Base-by-base conservation (phyloP, 2,329 filamentous ascomycete species). In the Raffaelea deltoideospora region DNA sequence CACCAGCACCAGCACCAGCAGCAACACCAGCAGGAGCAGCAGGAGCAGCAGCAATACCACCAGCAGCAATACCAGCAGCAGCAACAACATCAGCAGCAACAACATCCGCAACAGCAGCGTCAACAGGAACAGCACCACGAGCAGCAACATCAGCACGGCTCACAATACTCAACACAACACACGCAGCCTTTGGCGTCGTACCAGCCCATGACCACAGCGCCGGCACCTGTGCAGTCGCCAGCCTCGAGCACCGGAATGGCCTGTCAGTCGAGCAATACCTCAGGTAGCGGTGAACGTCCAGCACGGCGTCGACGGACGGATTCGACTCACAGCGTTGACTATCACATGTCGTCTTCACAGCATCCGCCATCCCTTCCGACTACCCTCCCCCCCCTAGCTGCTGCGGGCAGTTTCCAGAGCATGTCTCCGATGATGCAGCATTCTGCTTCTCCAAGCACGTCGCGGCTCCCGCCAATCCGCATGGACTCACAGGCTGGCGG, bases 61-160 rank as follows among this genome's bases (percentile, higher is more conserved):
- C 30, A 36, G 4, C 35, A 37, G 19, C 35, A 35, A 5, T 11
- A 23, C 13, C 35, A 30, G 20, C 35, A 37, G 10, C 35, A 33
- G 18, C n/a, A 19, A 10, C 28, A 23, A 13, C 39, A 45, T 19
- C 47, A 51, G 19, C 46, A 50, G 14, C 48, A 49, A 10, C 47
- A 48, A 21, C 43, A 47, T 7, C 46, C 48, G 22, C 51, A 50
- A 20, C 47, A 42, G 9, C 52, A 33, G 10, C 19, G 14, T 14
- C 19, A 21, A 4, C 27, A 22, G n/a, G 29, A 26, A 6, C 23
- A 33, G 13, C 38, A 27, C 10, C 31, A 31, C 18, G 21, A 27
- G 9, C n/a, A n/a, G 14, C 21, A 30, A 6, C n/a, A 17, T 2
- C 6, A 8, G 26, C 26, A n/a, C n/a, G n/a, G n/a, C n/a, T n/a